Conservation (phyloP, 2,329 filamentous ascomycete species). For the Torrubiella hemipterigena region DNA sequence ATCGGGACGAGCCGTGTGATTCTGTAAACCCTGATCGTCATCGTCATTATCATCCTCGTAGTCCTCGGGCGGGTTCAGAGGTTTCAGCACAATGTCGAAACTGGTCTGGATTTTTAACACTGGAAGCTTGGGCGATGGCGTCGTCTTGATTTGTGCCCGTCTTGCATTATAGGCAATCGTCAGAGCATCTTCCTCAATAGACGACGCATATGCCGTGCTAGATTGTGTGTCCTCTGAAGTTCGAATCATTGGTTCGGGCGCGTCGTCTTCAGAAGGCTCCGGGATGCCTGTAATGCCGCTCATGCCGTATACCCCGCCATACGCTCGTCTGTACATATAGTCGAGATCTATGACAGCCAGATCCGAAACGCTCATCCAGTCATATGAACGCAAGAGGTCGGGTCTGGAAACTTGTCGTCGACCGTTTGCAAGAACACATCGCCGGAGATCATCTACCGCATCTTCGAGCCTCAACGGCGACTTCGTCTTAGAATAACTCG, state of each 20-base stretch:
- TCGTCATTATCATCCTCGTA: conserved; percentile 9
- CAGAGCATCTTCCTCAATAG: background rate
- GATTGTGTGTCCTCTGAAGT: no score
- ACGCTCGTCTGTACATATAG: conserved; percentile 42
- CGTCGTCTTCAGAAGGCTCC: conserved; percentile 10
- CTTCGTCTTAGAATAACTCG: conserved; percentile 38
- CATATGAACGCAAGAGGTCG: conserved; percentile 42
- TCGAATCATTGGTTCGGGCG: no score
- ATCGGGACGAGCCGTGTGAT: conserved; percentile 24
- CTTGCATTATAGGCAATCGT: conserved; percentile 2
- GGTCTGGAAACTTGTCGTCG: conserved; percentile 35
- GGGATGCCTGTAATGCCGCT: conserved; percentile 33
- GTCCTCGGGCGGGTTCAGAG: conserved; percentile 4
- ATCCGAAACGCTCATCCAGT: conserved; percentile 41
- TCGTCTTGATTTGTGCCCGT: background rate
- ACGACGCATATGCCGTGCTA: conserved; percentile 5
- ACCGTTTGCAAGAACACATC: conserved; percentile 42
- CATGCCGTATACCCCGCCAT: conserved; percentile 33
- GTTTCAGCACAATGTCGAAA: conserved; percentile 16
- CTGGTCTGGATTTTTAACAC: conserved; percentile 30
- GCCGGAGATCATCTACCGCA: conserved; percentile 50
- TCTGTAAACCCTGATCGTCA: no score
- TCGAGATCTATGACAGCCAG: conserved; percentile 40
- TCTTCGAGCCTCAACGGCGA: conserved; percentile 39
- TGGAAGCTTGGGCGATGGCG: conserved; percentile 10